Conservation (phyloP, 2,329 filamentous ascomycete species). For the Pseudofabraea citricarpa region DNA sequence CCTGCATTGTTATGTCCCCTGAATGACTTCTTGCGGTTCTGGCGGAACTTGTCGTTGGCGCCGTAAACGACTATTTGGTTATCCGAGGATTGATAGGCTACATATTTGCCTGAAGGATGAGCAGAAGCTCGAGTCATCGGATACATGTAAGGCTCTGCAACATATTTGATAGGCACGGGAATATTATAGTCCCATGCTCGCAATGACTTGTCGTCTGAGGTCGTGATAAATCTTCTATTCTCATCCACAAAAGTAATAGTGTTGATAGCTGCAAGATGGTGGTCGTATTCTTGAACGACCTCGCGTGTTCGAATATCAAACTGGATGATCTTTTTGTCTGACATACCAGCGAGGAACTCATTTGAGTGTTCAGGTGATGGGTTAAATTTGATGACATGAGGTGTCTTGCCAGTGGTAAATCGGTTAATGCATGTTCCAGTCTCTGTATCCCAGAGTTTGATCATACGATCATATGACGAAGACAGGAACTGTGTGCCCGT, state of each 20-base stretch:
- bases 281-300: slow-evolving; percentile 94
- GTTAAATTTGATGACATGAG: slow-evolving; percentile 93
- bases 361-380: slow-evolving; percentile 70
- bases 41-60: slow-evolving; percentile 89
- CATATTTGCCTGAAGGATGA: slow-evolving; percentile 89
- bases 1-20: slow-evolving; percentile 94
- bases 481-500: slow-evolving; percentile 83
- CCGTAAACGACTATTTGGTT: slow-evolving; percentile 98
- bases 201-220: slow-evolving; percentile 92
- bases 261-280: slow-evolving; percentile 96
- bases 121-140: slow-evolving; percentile 80
- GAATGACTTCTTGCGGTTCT: slow-evolving; percentile 96
- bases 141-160: slow-evolving; percentile 97
- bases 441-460: slow-evolving; percentile 98
- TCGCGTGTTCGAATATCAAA: slow-evolving; percentile 81
- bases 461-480: slow-evolving; percentile 88
- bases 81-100: slow-evolving; percentile 88
- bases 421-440: slow-evolving; percentile 83
- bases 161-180: slow-evolving; percentile 96
- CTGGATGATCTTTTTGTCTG: slow-evolving; percentile 97
- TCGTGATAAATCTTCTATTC: slow-evolving; percentile 93
- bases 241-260: slow-evolving; percentile 96
- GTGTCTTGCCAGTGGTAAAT: slow-evolving; percentile 91
- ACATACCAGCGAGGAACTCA: slow-evolving; percentile 95
- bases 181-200: slow-evolving; percentile 99